These are phyloP conservation scores for Starmerella etchellsii DNA, from an alignment of 805 yeast species.

Conservation along the genomic window DNA sequence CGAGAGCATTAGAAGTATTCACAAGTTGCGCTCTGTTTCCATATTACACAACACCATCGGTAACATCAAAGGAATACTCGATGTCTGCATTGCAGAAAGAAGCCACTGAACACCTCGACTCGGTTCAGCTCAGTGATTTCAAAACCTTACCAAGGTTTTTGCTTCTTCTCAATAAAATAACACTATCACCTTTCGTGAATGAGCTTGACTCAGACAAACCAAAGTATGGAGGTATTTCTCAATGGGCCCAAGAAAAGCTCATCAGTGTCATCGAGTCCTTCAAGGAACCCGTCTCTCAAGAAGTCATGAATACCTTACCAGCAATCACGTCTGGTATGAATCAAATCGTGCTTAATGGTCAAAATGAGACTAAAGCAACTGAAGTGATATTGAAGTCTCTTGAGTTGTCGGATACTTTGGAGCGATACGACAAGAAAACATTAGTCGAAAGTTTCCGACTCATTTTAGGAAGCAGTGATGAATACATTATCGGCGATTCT, in stretches of 20 bases:
- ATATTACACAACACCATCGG: conserved; percentile 5
- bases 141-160: conserved; percentile 1
- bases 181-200: conserved; percentile 12
- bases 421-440: background rate
- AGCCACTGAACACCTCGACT: conserved; percentile 39
- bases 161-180: conserved; percentile 7
- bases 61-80: background rate
- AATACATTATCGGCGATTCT: background rate
- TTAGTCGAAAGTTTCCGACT: conserved; percentile 9
- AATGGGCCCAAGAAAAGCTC: conserved; percentile 9
- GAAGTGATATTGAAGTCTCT: background rate
- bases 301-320: background rate
- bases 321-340: conserved; percentile 3
- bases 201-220: conserved; percentile 5
- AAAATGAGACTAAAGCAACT: background rate
- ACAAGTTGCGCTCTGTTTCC: conserved; percentile 17
- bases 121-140: conserved; percentile 16
- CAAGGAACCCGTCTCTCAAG: background rate
- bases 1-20: conserved; percentile 7
- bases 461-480: conserved; percentile 1
- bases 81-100: conserved; percentile 53
- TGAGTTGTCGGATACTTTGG: background rate
- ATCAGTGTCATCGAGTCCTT: background rate
- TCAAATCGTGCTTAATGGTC: background rate
- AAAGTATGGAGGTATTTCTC: conserved; percentile 8